Percentiles rank a stretch among this genome's conserved stretches.
Evolutionary conservation across 2,329 filamentous ascomycete genomes (phyloP).

Genomic region (Xylaria sp.): DNA sequence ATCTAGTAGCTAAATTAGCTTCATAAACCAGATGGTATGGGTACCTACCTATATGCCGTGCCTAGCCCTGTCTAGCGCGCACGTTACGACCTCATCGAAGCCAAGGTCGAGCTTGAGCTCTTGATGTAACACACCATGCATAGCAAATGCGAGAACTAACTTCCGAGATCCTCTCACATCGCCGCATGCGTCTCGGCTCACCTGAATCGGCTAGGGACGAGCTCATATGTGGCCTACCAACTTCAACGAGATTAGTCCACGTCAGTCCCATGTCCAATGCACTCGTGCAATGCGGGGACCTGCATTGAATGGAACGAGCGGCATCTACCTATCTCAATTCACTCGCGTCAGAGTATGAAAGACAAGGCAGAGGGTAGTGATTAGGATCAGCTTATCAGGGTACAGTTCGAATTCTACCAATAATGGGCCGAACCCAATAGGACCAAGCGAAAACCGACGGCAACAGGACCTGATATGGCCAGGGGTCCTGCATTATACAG

Average conservation of each 20-base stretch:
- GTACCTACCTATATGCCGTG: constrained; percentile 40
- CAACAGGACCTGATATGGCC: constrained; percentile 30
- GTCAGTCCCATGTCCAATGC: constrained; percentile 35
- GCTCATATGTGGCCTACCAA: constrained; percentile 41
- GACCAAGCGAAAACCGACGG: constrained; percentile 20
- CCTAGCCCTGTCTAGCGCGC: constrained; percentile 35
- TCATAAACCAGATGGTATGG: constrained; percentile 39
- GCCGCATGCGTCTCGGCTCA: constrained; percentile 45
- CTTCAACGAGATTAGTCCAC: constrained; percentile 40
- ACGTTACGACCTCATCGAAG: constrained; percentile 35
- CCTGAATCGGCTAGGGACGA: constrained; percentile 42
- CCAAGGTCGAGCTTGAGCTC: constrained; percentile 37
- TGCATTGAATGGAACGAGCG: constrained; percentile 37
- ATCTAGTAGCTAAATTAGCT: constrained; percentile 10
- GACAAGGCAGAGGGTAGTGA: constrained; percentile 17
- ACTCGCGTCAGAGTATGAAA: constrained; percentile 19
- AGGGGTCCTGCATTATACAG: constrained; percentile 33
- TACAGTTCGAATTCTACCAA: constrained; percentile 20
- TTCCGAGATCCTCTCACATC: constrained; percentile 44
- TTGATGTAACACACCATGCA: constrained; percentile 48
- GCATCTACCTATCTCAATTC: constrained; percentile 21
- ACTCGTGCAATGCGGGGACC: constrained; percentile 44
- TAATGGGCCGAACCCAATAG: constrained; percentile 21
- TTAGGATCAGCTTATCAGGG: constrained; percentile 36
- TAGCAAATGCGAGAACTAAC: constrained; percentile 43